Conservation (phyloP, 345 rosid genomes). For the Gossypium australe region DNA sequence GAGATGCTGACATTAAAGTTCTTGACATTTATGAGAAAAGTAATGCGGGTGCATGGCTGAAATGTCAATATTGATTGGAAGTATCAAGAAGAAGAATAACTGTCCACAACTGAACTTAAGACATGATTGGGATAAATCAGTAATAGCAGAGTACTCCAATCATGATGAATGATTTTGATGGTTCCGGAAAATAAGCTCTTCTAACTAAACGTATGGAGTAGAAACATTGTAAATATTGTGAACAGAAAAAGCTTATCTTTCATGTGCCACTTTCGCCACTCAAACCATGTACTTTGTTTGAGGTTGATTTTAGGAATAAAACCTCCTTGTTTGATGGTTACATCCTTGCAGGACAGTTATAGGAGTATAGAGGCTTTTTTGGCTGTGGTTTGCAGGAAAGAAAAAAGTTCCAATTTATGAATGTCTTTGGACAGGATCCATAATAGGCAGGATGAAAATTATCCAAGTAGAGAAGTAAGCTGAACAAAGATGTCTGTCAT, state of each 20-base stretch:
- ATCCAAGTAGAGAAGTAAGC: background rate
- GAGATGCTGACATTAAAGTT: background rate
- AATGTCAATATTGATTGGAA: background rate
- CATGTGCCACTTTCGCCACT: background rate
- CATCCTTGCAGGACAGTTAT: background rate
- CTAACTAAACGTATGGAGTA: background rate
- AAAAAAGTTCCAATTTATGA: background rate
- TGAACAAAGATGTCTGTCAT: background rate
- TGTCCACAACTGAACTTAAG: background rate
- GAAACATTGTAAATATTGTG: background rate
- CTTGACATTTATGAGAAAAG: background rate
- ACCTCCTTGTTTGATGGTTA: background rate
- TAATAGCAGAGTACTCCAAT: background rate
- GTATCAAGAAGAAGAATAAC: background rate
- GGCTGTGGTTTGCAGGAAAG: background rate
- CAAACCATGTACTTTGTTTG: background rate
- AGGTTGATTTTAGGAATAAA: background rate
- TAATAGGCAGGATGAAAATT: background rate
- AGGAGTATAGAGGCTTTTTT: background rate
- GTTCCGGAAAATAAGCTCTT: background rate
- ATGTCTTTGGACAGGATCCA: background rate
- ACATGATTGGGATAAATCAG: background rate
- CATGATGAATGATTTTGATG: slow-evolving; percentile 3
- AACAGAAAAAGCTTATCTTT: background rate
- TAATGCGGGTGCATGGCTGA: background rate